Base-by-base conservation (phyloP, 805 yeast genomes). In the Saccharomycopsis oosterbeekiorum region DNA sequence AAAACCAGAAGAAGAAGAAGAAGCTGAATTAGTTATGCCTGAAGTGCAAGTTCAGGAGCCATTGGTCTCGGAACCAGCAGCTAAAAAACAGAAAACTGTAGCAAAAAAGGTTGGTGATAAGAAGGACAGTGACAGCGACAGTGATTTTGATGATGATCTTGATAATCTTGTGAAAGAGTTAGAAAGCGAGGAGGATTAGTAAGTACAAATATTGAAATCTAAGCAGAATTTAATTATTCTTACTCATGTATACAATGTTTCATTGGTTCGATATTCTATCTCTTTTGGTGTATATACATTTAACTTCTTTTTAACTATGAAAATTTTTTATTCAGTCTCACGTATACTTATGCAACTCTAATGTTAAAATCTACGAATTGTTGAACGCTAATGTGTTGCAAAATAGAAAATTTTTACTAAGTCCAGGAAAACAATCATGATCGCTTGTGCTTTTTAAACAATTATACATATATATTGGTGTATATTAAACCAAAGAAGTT, bases 161-260 rank as follows among this genome's bases (percentile, higher is more conserved):
- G 64, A 63, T 50, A 59, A 59, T 43, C 39, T 63, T n/a, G 65
- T 60, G 2, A 59, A 60, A 37, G 65, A 63, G 29, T 60, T 60
- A 37, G 64, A 60, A 40, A 60, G 62, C 26, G 65, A 62, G 29
- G 64, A 58, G 29, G 64, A 60, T 26, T 60, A 37, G 39, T 9
- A 34, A 12, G 10, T 6, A 11, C 8, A n/a, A 10, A 5, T 8
- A 24, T 10, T 1, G 15, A 47, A 47, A 24, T 21, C 11, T 3
- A 5, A 37, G 41, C 12, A 37, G 12, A 17, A 19, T 42, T 42
- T 10, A 11, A 42, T 8, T 42, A 12, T 40, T 40, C 5, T 12
- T 40, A 15, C 17, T 12, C 14, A 17, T 40, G n/a, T 14, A 40
- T 39, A 39, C 34, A 29, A 29, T 29, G 34, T 29, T 29, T 29